Evolutionary conservation across 257 asterid species (phyloP).

Genomic region (Solanum habrochaites): DNA sequence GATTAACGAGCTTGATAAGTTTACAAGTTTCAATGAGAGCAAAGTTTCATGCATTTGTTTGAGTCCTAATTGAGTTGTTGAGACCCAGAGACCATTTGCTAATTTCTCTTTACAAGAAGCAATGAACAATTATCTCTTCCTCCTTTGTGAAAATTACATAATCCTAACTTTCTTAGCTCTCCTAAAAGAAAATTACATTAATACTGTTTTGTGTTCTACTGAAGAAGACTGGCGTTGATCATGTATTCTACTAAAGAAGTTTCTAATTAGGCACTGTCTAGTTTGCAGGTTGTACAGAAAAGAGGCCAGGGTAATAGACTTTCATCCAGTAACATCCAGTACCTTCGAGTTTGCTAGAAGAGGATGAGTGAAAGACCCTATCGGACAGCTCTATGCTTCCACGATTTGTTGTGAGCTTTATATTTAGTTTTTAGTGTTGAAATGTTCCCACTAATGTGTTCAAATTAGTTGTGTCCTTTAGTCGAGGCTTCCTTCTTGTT

Average conservation of each 20-base stretch:
- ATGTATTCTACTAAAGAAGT: neutral
- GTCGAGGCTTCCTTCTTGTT: neutral
- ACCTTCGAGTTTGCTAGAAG: neutral
- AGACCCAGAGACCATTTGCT: neutral
- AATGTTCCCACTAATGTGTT: neutral
- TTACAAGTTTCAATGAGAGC: neutral
- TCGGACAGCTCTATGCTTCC: neutral
- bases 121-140: neutral
- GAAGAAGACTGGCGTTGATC: neutral
- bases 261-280: neutral
- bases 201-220: neutral
- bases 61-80: neutral
- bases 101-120: neutral
- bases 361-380: neutral
- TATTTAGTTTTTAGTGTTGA: neutral
- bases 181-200: neutral
- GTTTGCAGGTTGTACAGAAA: constrained; percentile 4
- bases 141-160: too few species aligned
- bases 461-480: neutral
- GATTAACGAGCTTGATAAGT: neutral
- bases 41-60: neutral
- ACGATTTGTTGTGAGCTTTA: neutral
- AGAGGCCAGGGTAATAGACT: neutral
- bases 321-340: neutral
- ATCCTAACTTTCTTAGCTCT: neutral